phyloP scores from a whole-genome alignment of 73 alveolate species.

The Tetrahymena malaccensis region DNA sequence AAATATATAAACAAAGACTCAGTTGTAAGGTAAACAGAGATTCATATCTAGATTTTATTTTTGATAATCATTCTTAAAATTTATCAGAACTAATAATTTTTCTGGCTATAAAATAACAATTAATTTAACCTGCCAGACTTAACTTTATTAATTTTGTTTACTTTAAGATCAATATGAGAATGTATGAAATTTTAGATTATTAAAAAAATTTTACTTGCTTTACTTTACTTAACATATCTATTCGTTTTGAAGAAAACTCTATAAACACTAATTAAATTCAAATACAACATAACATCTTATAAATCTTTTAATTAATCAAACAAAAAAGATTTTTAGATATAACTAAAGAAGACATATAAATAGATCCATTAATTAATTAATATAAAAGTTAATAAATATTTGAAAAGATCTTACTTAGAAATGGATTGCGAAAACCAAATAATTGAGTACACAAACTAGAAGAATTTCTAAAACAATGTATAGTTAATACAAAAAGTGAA shows the following conservation, averaged over 20 bases:
- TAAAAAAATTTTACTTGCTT: not conserved
- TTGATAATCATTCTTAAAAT: not conserved
- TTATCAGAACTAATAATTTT: not conserved
- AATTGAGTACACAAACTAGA: not conserved
- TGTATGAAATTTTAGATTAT: not conserved
- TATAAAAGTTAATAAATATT: too few species aligned
- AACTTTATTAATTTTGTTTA: not conserved
- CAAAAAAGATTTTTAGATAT: not conserved
- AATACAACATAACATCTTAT: not conserved
- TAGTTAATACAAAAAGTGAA: not conserved
- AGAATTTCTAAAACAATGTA: not conserved
- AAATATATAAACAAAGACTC: too few species aligned
- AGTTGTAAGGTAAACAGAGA: too few species aligned
- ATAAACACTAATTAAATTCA: not conserved
- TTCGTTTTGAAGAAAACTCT: not conserved
- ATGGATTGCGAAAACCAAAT: not conserved
- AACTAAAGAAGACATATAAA: too few species aligned
- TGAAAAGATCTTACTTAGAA: not conserved
- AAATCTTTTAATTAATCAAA: not conserved
- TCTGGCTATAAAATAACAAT: not conserved
- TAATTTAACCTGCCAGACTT: not conserved
- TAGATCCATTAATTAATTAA: too few species aligned
- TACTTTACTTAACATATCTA: not conserved
- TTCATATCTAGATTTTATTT: too few species aligned
- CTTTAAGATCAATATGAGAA: not conserved